phyloP scores from a whole-genome alignment of 768 basidiomycete species.

The Ramaria sp. region DNA sequence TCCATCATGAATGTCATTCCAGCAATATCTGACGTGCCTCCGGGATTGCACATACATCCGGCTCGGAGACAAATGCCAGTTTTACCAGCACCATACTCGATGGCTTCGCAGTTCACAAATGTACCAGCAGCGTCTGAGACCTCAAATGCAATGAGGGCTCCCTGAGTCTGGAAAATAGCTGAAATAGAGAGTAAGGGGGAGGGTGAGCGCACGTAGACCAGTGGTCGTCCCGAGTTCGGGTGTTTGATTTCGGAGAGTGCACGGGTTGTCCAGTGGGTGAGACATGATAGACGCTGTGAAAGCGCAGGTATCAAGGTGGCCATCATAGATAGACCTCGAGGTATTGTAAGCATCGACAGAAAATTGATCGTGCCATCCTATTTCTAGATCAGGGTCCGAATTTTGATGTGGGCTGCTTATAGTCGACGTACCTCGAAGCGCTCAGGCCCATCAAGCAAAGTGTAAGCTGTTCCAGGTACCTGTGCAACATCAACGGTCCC shows the following conservation, averaged over 20 bases:
- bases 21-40: conserved; percentile 64
- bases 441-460: conserved; percentile 46
- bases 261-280: conserved; percentile 49
- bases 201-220: conserved; percentile 60
- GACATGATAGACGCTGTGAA: conserved; percentile 60
- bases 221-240: conserved; percentile 45
- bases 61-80: conserved; percentile 67
- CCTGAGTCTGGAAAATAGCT: conserved; percentile 61
- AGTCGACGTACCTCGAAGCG: conserved; percentile 59
- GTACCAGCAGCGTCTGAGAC: conserved; percentile 39
- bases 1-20: conserved; percentile 59
- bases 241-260: conserved; percentile 52
- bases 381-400: conserved; percentile 7
- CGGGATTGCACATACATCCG: conserved; percentile 85
- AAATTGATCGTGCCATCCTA: conserved; percentile 86
- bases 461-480: conserved; percentile 64
- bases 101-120: conserved; percentile 52
- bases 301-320: conserved; percentile 73
- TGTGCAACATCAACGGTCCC: conserved; percentile 78
- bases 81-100: conserved; percentile 56
- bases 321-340: conserved; percentile 67
- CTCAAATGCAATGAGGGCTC: conserved; percentile 16
- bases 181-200: conserved; percentile 44
- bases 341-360: conserved; percentile 64
- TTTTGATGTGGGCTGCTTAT: neutral